Percentiles rank a stretch among this genome's conserved stretches.
Evolutionary conservation across 2,329 filamentous ascomycete genomes (phyloP).

Genomic region (Domatiomyces catenatus): DNA sequence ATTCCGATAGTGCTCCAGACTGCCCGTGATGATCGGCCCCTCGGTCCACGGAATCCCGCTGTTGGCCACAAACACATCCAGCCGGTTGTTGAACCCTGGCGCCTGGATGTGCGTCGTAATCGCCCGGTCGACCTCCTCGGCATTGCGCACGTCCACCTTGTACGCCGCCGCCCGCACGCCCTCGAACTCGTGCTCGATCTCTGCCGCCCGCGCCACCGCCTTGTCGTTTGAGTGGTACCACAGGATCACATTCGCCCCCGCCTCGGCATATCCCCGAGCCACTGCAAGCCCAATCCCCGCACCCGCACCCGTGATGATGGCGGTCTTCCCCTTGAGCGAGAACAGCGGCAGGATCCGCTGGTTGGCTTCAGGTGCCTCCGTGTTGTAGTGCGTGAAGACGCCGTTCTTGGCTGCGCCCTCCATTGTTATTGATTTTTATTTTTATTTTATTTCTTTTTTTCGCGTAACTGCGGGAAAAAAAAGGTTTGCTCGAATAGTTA

Average conservation of each 20-base stretch:
- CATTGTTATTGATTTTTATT: slow-evolving; percentile 18
- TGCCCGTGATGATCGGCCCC: slow-evolving; percentile 50
- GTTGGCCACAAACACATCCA: slow-evolving; percentile 69
- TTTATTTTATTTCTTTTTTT: too few species aligned
- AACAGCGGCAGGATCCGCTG: slow-evolving; percentile 49
- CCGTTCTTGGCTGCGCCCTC: slow-evolving; percentile 26
- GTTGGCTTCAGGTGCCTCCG: slow-evolving; percentile 31
- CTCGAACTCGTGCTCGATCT: slow-evolving; percentile 46
- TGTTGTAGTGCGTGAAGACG: slow-evolving; percentile 44
- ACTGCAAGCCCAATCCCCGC: slow-evolving; percentile 53
- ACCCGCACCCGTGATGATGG: slow-evolving; percentile 54
- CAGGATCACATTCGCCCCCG: slow-evolving; percentile 55
- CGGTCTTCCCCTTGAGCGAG: slow-evolving; percentile 54
- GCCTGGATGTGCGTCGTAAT: slow-evolving; percentile 37
- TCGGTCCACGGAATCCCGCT: slow-evolving; percentile 60
- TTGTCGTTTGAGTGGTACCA: slow-evolving; percentile 59
- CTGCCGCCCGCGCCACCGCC: slow-evolving; percentile 47
- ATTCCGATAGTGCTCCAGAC: slow-evolving; percentile 47
- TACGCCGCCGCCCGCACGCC: slow-evolving; percentile 40
- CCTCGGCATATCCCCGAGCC: slow-evolving; percentile 50
- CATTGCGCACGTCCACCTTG: slow-evolving; percentile 32
- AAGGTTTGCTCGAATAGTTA: too few species aligned
- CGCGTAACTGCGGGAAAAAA: too few species aligned
- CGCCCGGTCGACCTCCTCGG: slow-evolving; percentile 27
- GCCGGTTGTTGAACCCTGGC: slow-evolving; percentile 46